Evolutionary conservation across 1,284 basidiomycete species (phyloP).

Genomic region (Bjerkandera adusta): DNA sequence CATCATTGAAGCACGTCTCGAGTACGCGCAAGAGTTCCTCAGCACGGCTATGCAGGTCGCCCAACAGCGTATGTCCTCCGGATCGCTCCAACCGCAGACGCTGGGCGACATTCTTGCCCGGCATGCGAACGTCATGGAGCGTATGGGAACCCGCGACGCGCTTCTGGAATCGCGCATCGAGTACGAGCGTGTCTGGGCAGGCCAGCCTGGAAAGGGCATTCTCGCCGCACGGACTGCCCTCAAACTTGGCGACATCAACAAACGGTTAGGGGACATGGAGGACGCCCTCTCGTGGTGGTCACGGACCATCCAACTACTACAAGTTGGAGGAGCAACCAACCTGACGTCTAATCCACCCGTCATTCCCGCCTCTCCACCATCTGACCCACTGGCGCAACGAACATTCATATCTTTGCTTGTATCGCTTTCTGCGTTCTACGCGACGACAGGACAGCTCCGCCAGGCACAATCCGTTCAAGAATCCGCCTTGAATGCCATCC

Average conservation of each 20-base stretch:
- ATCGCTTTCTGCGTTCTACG: conserved; percentile 71
- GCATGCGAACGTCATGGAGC: conserved; percentile 67
- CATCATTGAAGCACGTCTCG: conserved; percentile 50
- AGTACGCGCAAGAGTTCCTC: conserved; percentile 56
- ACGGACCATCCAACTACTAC: conserved; percentile 47
- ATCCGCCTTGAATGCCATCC: conserved; percentile 64
- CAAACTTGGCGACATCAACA: conserved; percentile 65
- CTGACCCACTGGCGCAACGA: conserved; percentile 67
- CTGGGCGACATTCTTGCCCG: conserved; percentile 57
- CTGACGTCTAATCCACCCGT: conserved; percentile 19
- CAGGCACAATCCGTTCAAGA: conserved; percentile 71
- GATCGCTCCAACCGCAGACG: conserved; percentile 48
- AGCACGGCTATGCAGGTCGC: conserved; percentile 48
- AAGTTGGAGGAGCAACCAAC: conserved; percentile 22
- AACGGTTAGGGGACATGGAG: conserved; percentile 47
- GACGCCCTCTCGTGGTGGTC: conserved; percentile 69
- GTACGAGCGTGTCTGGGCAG: conserved; percentile 64
- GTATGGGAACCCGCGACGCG: conserved; percentile 56
- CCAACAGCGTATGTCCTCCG: conserved; percentile 33
- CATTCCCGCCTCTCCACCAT: conserved; percentile 44
- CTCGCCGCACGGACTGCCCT: conserved; percentile 56
- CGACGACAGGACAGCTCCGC: conserved; percentile 60
- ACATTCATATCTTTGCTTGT: conserved; percentile 64
- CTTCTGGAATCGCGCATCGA: conserved; percentile 58
- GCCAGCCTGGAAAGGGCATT: conserved; percentile 37